Evolutionary conservation across 2,329 filamentous ascomycete genomes (phyloP).

Genomic region (Tolypocladium guangdongense): DNA sequence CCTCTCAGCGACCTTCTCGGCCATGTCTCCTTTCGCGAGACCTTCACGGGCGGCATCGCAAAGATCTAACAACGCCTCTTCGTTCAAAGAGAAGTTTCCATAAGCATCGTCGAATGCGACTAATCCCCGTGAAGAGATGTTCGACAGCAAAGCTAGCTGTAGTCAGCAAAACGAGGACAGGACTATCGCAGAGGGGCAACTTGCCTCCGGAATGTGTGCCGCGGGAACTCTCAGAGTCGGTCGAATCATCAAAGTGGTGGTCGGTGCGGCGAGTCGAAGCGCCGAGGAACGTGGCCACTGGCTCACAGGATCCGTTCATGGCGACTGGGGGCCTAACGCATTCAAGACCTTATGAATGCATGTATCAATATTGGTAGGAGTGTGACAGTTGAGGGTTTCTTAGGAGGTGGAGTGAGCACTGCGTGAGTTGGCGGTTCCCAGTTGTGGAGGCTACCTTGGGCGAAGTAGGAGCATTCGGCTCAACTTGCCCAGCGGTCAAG

Average conservation of each 20-base stretch:
- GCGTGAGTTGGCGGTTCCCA: background rate
- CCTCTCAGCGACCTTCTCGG: slow-evolving; percentile 22
- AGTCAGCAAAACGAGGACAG: background rate
- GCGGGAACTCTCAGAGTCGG: background rate
- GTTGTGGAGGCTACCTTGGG: background rate
- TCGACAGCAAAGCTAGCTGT: background rate
- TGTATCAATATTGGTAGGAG: background rate
- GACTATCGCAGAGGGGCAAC: background rate
- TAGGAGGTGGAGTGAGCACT: background rate
- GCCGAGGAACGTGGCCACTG: background rate
- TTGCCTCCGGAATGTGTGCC: background rate
- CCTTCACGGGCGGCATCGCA: slow-evolving; percentile 30
- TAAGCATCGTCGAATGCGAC: slow-evolving; percentile 7
- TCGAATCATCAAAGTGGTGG: background rate
- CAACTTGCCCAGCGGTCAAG: background rate
- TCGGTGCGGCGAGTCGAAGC: background rate
- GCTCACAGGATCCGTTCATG: background rate
- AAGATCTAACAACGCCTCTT: slow-evolving; percentile 22
- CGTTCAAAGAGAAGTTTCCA: background rate
- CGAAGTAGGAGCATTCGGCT: background rate
- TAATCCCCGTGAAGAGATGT: background rate
- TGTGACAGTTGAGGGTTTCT: background rate
- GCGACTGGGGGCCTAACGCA: background rate
- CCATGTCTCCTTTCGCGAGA: slow-evolving; percentile 18
- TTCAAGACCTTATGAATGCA: background rate